Conservation (phyloP, 441 rosid genomes). For the Breynia disticha region DNA sequence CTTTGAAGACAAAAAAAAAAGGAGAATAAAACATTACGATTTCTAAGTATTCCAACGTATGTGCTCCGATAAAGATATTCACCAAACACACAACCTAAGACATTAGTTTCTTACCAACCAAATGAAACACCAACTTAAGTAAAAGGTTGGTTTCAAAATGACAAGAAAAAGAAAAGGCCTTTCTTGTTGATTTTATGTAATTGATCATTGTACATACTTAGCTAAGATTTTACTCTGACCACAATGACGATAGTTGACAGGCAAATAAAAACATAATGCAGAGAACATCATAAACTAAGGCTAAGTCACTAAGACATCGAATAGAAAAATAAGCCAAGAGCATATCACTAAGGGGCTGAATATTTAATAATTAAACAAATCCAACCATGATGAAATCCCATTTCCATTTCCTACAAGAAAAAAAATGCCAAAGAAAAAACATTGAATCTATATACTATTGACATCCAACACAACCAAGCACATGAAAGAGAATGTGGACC, state of each 20-base stretch:
- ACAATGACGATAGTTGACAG: not conserved
- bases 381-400: not conserved
- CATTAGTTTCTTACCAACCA: not conserved
- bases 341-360: not conserved
- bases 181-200: too few relatives aligned
- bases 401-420: not conserved
- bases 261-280: not conserved
- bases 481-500: slow-evolving; percentile 22
- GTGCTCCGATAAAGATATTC: too few relatives aligned
- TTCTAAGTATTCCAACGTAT: too few relatives aligned
- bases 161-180: not conserved
- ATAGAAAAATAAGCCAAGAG: slow-evolving; percentile 3
- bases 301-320: not conserved
- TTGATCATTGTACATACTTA: too few relatives aligned
- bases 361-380: not conserved
- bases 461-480: slow-evolving; percentile 18
- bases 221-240: not conserved
- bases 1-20: too few relatives aligned
- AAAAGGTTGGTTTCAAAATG: not conserved
- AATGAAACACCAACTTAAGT: not conserved
- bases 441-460: slow-evolving; percentile 8
- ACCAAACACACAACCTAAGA: slow-evolving; percentile 1
- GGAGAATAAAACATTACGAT: too few relatives aligned
- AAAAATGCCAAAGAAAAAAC: slow-evolving; percentile 4
- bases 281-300: too few relatives aligned